Evolutionary conservation across 1,139 yeast genomes (phyloP).

Genomic region (Lodderomyces orthopsilosis): DNA sequence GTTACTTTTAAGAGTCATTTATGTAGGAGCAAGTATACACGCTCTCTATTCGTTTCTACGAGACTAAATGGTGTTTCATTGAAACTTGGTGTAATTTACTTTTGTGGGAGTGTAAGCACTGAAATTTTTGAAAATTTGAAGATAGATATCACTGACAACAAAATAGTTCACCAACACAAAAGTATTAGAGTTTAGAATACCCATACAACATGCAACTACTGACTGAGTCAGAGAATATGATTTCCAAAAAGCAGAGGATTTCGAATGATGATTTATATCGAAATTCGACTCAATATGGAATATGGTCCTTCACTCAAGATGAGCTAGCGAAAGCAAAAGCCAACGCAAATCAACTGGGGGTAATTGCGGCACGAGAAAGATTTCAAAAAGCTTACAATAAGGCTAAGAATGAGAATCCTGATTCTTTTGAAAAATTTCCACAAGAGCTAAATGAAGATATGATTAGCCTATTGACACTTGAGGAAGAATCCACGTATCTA

Average conservation of each 20-base stretch:
- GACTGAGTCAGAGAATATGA: conserved; percentile 1
- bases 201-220: not conserved
- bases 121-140: not conserved
- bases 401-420: conserved; percentile 30
- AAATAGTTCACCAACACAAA: not conserved
- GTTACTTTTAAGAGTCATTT: not conserved
- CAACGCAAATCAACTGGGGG: conserved; percentile 54
- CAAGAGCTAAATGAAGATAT: conserved; percentile 27
- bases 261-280: conserved; percentile 84
- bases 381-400: conserved; percentile 25
- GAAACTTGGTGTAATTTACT: too few species aligned
- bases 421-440: conserved; percentile 25
- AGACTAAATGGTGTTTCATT: too few species aligned
- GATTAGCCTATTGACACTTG: conserved; percentile 48
- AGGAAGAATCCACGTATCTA: conserved; percentile 70
- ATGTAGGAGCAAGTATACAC: not conserved
- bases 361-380: conserved; percentile 35
- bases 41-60: too few species aligned
- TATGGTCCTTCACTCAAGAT: conserved; percentile 78
- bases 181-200: not conserved
- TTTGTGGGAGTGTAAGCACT: not conserved
- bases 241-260: conserved; percentile 24
- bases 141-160: not conserved
- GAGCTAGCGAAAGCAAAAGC: conserved; percentile 48
- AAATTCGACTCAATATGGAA: conserved; percentile 75